Percentiles rank a stretch among this genome's conserved stretches.
Evolutionary conservation across 352 stramenopile species (phyloP).

Genomic region (Phytopythium kandeliae): DNA sequence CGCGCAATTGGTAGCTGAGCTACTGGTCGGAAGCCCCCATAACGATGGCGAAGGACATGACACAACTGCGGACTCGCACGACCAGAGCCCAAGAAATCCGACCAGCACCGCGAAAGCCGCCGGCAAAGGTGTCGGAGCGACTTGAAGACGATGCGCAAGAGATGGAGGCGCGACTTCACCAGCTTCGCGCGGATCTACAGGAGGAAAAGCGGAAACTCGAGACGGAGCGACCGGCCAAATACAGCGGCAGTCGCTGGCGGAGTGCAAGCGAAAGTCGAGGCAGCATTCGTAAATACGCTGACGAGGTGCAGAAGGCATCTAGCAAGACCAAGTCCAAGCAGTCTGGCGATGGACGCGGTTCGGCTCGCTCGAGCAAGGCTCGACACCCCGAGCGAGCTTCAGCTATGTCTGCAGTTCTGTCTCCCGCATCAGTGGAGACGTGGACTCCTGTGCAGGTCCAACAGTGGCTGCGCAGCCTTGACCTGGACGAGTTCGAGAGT

Average conservation of each 20-base stretch:
- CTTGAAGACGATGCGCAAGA: slow-evolving; percentile 64
- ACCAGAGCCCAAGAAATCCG: neutral
- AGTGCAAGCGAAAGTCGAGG: slow-evolving; percentile 70
- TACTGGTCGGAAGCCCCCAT: neutral
- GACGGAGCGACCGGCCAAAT: slow-evolving; percentile 43
- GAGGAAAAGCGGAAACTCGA: slow-evolving; percentile 66
- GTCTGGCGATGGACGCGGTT: slow-evolving; percentile 1
- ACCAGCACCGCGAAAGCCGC: neutral
- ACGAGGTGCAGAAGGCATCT: slow-evolving; percentile 40
- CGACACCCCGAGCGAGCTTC: neutral
- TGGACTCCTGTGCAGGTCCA: slow-evolving; percentile 58
- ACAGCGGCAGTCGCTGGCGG: slow-evolving; percentile 64
- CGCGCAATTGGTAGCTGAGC: too few species aligned
- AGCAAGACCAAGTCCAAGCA: slow-evolving; percentile 19
- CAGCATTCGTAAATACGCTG: slow-evolving; percentile 64
- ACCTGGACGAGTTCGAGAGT: slow-evolving; percentile 54
- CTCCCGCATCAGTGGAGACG: slow-evolving; percentile 27
- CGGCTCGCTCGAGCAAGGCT: neutral
- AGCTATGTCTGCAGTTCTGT: slow-evolving; percentile 19
- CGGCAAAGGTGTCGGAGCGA: slow-evolving; percentile 35
- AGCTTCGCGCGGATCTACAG: slow-evolving; percentile 50
- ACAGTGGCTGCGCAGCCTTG: slow-evolving; percentile 54
- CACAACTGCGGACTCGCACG: neutral
- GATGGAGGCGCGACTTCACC: slow-evolving; percentile 62
- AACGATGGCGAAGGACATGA: neutral